Base-by-base conservation (phyloP, 768 basidiomycete genomes). In the Russula olivacea region DNA sequence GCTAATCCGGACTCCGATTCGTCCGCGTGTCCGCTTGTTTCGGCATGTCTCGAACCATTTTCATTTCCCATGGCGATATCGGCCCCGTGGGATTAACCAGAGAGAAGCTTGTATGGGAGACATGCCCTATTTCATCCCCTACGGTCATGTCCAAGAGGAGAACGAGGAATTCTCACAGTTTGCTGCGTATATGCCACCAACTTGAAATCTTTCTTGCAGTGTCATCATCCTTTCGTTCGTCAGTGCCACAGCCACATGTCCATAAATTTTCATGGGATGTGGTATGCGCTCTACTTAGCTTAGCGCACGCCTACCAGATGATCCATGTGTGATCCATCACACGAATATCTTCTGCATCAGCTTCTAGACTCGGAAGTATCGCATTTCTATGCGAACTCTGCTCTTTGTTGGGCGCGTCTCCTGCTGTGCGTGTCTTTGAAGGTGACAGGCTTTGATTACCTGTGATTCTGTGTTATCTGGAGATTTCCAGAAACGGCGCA, bases 171-270 rank as follows among this genome's bases (percentile, higher is more conserved):
- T 36, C 34, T 1, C 9, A 36, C 34, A 9, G 34, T 36, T 36
- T 36, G 34, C 34, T 36, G 5, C 4, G 30, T 30, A 30, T 30
- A 30, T 30, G 30, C 5, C 30, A 30, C 30, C 30, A 30, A 30
- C 30, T 30, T 30, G 30, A 30, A 30, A 5, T 30, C 30, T 28
- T 28, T 28, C 28, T 28, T 4, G 28, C 28, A 28, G 4, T 28
- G 23, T 52, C 4, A 47, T 63, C 7, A 28, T 43, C 15, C 55
- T 59, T 45, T 63, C 62, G 28, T 58, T 64, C 23, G 19, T 59
- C 38, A 55, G 58, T 15, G 58, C 53, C 55, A 58, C 47, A 41
- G 28, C 10, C 1, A 36, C 36, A 19, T 59, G n/a, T n/a, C n/a
- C n/a, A n/a, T n/a, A n/a, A n/a, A n/a, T 12, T 14, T 6, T 9